Evolutionary conservation across 257 asterid species (phyloP), one percentile per base, ranked within the genome.

Genomic region (Misopates orontium): DNA sequence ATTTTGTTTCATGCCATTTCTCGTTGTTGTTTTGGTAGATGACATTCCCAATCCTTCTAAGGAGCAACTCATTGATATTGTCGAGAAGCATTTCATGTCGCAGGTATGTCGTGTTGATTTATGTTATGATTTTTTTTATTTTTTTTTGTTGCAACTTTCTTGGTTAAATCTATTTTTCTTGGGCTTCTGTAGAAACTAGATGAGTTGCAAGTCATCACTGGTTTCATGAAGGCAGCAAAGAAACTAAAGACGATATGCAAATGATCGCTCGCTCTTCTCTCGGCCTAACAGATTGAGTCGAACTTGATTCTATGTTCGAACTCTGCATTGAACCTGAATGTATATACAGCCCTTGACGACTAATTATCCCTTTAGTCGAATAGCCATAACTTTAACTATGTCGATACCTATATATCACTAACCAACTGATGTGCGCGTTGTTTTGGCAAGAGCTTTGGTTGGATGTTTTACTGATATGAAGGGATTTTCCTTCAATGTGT

Each of bases 81-180:
- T 92, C 73, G 91, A 92, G 74, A 78, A 85, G 84, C 98, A 92
- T 82, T 92, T 92, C 76, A 72, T 86, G 72, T 85, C 98, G 5
- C 96, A 89, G 91, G 98, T 87, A 80, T 24, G 63, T 55, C 19
- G 12, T 32, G 36, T 1, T 54, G 22, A 4, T 54, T 16, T 51
- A 13, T 10, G 8, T 14, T 12, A 19, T 13, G 4, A 2, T 60
- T 20, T 24, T 10, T 36, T 23, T 42, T 31, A 5, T 14, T 40
- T 20, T 13, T 8, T 31, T 16, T 13, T n/a, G 14, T 23, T 47
- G 2, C 17, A 0, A 44, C n/a, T 1, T 23, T 44, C 11, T 1
- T 48, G 39, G 56, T 11, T 20, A 18, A 28, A 6, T n/a, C 14
- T 0, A 17, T 15, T 22, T 21, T 44, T 70, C 50, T n/a, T 8